Evolutionary conservation across 2,329 filamentous ascomycete species (phyloP), one percentile per base, ranked within the genome.

Genomic region (Claviceps digitariae): DNA sequence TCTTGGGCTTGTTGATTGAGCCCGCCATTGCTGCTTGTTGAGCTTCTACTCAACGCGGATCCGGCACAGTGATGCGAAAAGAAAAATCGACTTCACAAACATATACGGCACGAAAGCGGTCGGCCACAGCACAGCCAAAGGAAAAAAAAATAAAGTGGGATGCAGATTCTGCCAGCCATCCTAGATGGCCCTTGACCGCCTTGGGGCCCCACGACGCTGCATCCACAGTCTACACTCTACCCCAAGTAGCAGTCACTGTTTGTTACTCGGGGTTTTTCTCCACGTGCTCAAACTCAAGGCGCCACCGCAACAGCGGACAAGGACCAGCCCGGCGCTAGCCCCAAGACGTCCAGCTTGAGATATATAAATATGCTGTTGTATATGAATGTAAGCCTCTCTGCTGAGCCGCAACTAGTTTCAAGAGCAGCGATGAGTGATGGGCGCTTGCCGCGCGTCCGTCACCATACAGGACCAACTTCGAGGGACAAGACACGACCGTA

Each of bases 1-100:
- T 78, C 64, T 72, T 75, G 27, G 76, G 76, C 56, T 78, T 79
- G 59, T 71, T 79, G 51, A 79, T 73, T 62, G 74, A 70, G 56
- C 75, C 75, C 53, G 74, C 75, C 76, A 79, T 79, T 62, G 55
- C 66, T 58, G 7, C 31, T 21, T 10, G 7, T 29, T 9, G 6
- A 3, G 17, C 17, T 9, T 41, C 25, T 38, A 27, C 12, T 40
- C 25, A 51, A 43, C 3, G 31, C 23, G 13, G 40, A 21, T 25
- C 20, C 13, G 13, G 13, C 12, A 15, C 34, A 38, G 34, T 2
- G 6, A 38, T 17, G 34, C 34, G 34, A 38, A 17, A 38, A 17
- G 17, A 50, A 23, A 34, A 34, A 23, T 21, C 27, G 12, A 48
- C 27, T 21, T 50, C 38, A 23, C 34, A 38, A 34, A 15, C 48